Base-by-base conservation (phyloP, 2,329 filamentous ascomycete species). In the Diaporthe vaccinii region DNA sequence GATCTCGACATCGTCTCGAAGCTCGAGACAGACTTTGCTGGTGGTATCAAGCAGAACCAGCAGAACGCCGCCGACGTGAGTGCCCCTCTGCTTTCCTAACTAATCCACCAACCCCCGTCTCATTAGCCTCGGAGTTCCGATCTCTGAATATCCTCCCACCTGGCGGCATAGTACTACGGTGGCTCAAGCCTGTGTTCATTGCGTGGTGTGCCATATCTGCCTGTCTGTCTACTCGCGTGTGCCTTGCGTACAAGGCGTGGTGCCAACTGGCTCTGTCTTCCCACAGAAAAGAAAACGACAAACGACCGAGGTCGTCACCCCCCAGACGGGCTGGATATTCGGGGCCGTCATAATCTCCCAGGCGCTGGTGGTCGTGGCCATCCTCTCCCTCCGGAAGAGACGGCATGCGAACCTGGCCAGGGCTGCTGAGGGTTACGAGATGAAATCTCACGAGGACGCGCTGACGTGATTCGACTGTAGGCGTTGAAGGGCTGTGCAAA, bases 251-350 rank as follows among this genome's bases (percentile, higher is more conserved):
- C 57, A 53, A 15, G 15, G 51, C 44, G 57, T 25, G 49, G 58
- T 69, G 65, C 71, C 71, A 65, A 67, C 71, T 53, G 44, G 46
- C 71, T 65, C 71, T 73, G 34, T 67, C 34, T 73, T 73, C 39
- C 65, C 51, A 57, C 58, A 73, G 71, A 73, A 73, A 65, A 49
- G 71, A 65, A 73, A 73, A 65, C 59, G 71, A 67, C 71, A 73
- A 57, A n/a, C 44, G 31, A 28, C 41, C 65, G 34, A 69, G 14
- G 49, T 20, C 65, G 49, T 69, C 65, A 20, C n/a, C 49, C 65
- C 65, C 3, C 46, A 68, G 49, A 74, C 72, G 53, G 72, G 72
- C 17, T 74, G 72, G 72, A 74, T 74, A 68, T 74, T 74, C 51
- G 72, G 72, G 28, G 72, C 72, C 17, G 17, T 74, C n/a, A 68